Conservation (phyloP, 768 basidiomycete genomes). For the Pleurotus sapidus region DNA sequence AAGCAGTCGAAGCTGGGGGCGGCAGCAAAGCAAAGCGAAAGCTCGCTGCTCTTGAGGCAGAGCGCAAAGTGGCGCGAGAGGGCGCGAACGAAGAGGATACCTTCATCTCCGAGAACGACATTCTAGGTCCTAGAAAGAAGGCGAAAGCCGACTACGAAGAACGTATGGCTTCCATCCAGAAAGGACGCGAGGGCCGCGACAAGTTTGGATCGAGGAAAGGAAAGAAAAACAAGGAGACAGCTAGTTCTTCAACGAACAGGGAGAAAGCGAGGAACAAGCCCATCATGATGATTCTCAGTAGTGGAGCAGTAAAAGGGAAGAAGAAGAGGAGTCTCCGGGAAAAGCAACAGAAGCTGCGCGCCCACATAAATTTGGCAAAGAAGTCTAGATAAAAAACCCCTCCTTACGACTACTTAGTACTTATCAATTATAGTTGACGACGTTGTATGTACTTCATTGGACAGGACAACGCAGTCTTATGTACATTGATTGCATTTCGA, state of each 20-base stretch:
- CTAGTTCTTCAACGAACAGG: constrained; percentile 86
- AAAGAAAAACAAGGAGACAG: constrained; percentile 81
- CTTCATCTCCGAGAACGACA: constrained; percentile 88
- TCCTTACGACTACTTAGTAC: constrained; percentile 12
- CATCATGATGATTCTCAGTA: constrained; percentile 89
- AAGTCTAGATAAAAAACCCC: constrained; percentile 26
- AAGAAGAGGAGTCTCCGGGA: constrained; percentile 80
- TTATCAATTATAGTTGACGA: not conserved
- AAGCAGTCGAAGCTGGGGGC: constrained; percentile 66
- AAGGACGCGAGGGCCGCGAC: constrained; percentile 92
- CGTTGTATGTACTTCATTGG: too few relatives aligned
- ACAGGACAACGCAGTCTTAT: too few relatives aligned
- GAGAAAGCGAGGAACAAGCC: constrained; percentile 95
- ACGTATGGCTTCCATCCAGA: constrained; percentile 86
- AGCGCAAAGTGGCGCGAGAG: constrained; percentile 52
- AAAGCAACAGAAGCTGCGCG: constrained; percentile 75
- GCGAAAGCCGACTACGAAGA: constrained; percentile 92
- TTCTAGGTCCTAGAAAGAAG: constrained; percentile 93
- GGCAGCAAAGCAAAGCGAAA: constrained; percentile 86
- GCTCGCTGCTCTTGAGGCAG: constrained; percentile 74
- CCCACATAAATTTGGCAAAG: constrained; percentile 73
- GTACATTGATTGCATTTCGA: too few relatives aligned
- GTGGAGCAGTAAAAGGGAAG: constrained; percentile 73
- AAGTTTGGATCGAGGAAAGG: constrained; percentile 89
- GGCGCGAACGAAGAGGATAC: constrained; percentile 43